Conservation (phyloP, 352 stramenopile species). For the Phytophthora multivora region DNA sequence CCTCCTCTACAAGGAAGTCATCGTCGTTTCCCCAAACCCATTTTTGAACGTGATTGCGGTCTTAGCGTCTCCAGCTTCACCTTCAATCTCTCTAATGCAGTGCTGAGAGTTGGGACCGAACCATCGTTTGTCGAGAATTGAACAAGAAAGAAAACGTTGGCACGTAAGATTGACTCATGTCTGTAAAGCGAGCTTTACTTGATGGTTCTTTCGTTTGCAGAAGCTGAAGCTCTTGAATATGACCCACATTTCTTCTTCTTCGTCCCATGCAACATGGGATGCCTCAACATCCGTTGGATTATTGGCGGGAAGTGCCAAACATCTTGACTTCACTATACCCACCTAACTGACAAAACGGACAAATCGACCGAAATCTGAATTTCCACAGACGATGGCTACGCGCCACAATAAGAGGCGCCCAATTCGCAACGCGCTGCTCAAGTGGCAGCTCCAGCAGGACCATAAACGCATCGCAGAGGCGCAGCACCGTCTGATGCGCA, state of each 20-base stretch:
- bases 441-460: slow-evolving; percentile 38
- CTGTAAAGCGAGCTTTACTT: too few relatives aligned
- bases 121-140: too few relatives aligned
- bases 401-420: slow-evolving; percentile 16
- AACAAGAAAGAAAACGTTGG: too few relatives aligned
- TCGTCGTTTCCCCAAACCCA: neutral
- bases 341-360: slow-evolving; percentile 9
- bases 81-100: neutral
- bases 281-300: neutral
- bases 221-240: too few relatives aligned
- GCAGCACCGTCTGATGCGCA: slow-evolving; percentile 28
- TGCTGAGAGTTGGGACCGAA: too few relatives aligned
- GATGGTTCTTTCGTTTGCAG: too few relatives aligned
- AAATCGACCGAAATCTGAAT: slow-evolving; percentile 6
- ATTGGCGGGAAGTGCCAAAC: slow-evolving; percentile 20
- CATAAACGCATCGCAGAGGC: slow-evolving; percentile 19
- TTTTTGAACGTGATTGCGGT: neutral
- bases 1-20: neutral
- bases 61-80: neutral
- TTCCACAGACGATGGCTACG: slow-evolving; percentile 8
- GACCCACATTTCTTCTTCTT: too few relatives aligned
- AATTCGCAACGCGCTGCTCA: slow-evolving; percentile 36
- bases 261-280: neutral
- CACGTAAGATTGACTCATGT: too few relatives aligned
- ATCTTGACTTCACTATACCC: slow-evolving; percentile 27